Conservation (phyloP, 2,329 filamentous ascomycete genomes). For the Fusarium pseudocircinatum region DNA sequence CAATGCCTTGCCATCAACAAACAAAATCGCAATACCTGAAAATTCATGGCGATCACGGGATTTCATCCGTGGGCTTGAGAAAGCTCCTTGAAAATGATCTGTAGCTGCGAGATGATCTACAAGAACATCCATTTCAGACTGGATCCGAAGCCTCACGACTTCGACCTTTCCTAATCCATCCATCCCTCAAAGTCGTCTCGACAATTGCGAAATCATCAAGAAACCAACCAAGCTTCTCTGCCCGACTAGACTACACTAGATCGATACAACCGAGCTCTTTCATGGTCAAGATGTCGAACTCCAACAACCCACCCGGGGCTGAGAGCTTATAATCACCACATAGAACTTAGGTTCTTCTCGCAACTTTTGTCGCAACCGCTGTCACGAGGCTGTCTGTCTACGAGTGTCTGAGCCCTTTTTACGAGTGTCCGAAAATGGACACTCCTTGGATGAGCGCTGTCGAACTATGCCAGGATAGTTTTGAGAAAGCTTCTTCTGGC, state of each 20-base stretch:
- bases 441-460: neutral
- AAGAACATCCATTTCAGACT: neutral
- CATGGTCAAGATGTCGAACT: neutral
- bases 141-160: no score
- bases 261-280: rapidly evolving
- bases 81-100: neutral
- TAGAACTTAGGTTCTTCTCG: neutral
- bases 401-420: neutral
- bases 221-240: neutral
- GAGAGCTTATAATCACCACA: neutral
- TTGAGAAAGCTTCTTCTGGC: neutral
- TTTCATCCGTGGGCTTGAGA: neutral
- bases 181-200: neutral
- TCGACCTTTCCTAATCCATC: no score
- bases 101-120: neutral
- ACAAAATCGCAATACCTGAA: neutral
- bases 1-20: neutral
- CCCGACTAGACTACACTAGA: neutral
- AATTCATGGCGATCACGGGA: neutral
- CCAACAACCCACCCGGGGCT: neutral
- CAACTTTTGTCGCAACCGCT: neutral
- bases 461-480: neutral
- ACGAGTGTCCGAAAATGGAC: no score
- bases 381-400: rapidly evolving
- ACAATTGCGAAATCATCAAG: neutral